A percentile compares a stretch with the other conserved stretches of the same genome.
phyloP scores from a whole-genome alignment of 495 filamentous ascomycete species.

The Penicillium tannophilum region DNA sequence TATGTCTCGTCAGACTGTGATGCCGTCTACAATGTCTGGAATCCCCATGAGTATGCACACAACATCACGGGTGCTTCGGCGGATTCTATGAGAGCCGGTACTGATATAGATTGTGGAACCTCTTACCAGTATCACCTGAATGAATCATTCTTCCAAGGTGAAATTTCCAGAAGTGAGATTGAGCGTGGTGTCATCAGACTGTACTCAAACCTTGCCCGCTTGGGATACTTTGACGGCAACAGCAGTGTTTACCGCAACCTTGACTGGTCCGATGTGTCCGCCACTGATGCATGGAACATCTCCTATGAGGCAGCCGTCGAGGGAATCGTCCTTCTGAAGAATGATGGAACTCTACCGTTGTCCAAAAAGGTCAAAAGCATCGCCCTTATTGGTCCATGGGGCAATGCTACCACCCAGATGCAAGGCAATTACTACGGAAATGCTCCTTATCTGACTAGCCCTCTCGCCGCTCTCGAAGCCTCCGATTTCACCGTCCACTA shows the following conservation, averaged over 20 bases:
- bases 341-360: constrained; percentile 58
- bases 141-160: constrained; percentile 48
- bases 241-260: constrained; percentile 52
- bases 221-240: constrained; percentile 62
- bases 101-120: constrained; percentile 63
- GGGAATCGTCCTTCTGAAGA: constrained; percentile 63
- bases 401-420: constrained; percentile 59
- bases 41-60: constrained; percentile 54
- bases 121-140: constrained; percentile 55
- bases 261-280: constrained; percentile 54
- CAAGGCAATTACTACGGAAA: constrained; percentile 55
- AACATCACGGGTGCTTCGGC: constrained; percentile 51
- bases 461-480: constrained; percentile 48
- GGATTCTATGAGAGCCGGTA: constrained; percentile 58
- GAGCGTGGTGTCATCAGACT: constrained; percentile 57
- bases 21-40: constrained; percentile 58
- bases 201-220: constrained; percentile 56
- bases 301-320: constrained; percentile 61
- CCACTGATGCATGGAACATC: constrained; percentile 53
- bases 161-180: constrained; percentile 50
- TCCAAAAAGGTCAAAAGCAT: constrained; percentile 40
- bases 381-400: constrained; percentile 62
- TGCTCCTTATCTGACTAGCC: constrained; percentile 58
- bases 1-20: constrained; percentile 63
- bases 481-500: constrained; percentile 51